Evolutionary conservation across 306 rosid genomes (phyloP).

Genomic region (Argentina anserina): DNA sequence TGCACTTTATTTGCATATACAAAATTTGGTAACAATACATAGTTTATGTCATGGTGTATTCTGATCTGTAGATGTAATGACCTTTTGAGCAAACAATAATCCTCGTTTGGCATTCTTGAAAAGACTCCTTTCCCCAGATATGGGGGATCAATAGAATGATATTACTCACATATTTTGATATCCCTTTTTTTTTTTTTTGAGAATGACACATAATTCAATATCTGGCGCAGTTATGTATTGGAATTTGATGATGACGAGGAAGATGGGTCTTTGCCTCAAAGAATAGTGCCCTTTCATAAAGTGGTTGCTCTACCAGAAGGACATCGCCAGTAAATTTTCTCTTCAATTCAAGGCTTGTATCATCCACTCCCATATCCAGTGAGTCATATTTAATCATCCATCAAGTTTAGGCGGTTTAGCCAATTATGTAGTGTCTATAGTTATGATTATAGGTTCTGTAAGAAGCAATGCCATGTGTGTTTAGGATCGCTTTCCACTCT

Average conservation of each 20-base stretch:
- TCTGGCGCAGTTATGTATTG: slow-evolving; percentile 71
- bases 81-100: background rate
- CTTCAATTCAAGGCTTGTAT: slow-evolving; percentile 20
- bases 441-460: background rate
- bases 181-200: too few species aligned
- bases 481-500: background rate
- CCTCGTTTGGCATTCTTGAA: background rate
- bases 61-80: background rate
- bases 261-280: slow-evolving; percentile 91
- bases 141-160: background rate
- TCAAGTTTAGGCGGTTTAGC: background rate
- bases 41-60: slow-evolving; percentile 2
- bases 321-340: slow-evolving; percentile 64
- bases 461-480: background rate
- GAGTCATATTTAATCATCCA: slow-evolving; percentile 9
- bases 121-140: background rate
- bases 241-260: slow-evolving; percentile 99
- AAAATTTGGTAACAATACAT: background rate
- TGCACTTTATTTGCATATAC: slow-evolving; percentile 4
- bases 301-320: slow-evolving; percentile 94
- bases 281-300: slow-evolving; percentile 83
- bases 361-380: slow-evolving; percentile 21
- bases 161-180: slow-evolving; percentile 11
- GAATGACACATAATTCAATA: too few species aligned
- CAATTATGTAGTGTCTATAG: slow-evolving; percentile 7